Base-by-base conservation (phyloP, 108 stramenopile species). In the Ochromonas danica region DNA sequence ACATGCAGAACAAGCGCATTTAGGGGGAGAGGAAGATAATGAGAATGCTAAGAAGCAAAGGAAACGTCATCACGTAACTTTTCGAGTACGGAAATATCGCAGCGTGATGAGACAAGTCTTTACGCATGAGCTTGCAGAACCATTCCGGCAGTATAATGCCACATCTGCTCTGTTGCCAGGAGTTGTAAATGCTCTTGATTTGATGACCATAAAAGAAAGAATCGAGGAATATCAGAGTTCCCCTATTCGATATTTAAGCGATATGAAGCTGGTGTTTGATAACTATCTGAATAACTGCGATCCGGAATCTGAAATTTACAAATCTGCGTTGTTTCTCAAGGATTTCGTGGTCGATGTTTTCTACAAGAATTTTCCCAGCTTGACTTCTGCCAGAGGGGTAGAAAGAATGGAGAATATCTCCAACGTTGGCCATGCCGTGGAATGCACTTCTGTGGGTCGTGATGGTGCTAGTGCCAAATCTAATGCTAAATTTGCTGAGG, bases 261-360 rank as follows among this genome's bases (percentile, higher is more conserved):
- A 75, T 60, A 6, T 75, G 43, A 17, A 42, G 36, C 25, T 33
- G 35, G 40, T 75, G 10, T 75, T 75, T 41, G 72, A 75, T 31
- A 75, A 75, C 25, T 75, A 33, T 27, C 36, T n/a, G 30, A 28
- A 28, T 10, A 35, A 33, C 40, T 6, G 10, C 38, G 40, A 27
- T 33, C 45, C 43, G 40, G 31, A 60, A 10, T 75, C 72, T 41
- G 35, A 75, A 3, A 27, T 36, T 3, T 33, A 75, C 40, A 27
- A 42, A 75, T 6, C 36, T 33, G 72, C 72, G 36, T 17, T 10
- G 14, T 14, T 40, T 10, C 67, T 70, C 14, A 40, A 38, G 36
- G 33, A 38, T 17, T 70, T 70, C 67, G 22, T 10, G 17, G 40
- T 40, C 22, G 67, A 45, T 6, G 22, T 42, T 10, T 75, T 75